Percentiles rank a stretch among this genome's conserved stretches.
phyloP scores from a whole-genome alignment of 2,329 filamentous ascomycete genomes.

The Penicillium capsulatum region DNA sequence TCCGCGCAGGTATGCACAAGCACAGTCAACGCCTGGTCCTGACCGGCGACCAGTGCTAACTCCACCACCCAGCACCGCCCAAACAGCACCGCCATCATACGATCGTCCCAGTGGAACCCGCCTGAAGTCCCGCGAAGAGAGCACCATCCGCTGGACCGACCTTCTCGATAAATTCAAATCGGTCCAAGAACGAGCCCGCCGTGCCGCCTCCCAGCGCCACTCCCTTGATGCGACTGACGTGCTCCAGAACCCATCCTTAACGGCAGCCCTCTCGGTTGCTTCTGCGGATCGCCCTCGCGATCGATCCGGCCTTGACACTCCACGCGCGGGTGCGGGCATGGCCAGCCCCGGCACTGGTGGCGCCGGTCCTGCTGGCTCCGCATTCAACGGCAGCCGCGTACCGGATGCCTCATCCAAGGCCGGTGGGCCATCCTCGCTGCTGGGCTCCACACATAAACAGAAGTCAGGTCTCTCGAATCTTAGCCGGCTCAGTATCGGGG shows the following conservation, averaged over 20 bases:
- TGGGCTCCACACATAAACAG: slow-evolving; percentile 51
- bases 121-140: slow-evolving; percentile 76
- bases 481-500: slow-evolving; percentile 66
- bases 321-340: slow-evolving; percentile 25
- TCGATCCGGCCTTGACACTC: slow-evolving; percentile 30
- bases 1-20: slow-evolving; percentile 63
- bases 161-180: slow-evolving; percentile 89
- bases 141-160: slow-evolving; percentile 83
- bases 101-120: slow-evolving; percentile 65
- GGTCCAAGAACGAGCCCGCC: slow-evolving; percentile 80
- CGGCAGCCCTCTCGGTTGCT: slow-evolving; percentile 31
- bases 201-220: slow-evolving; percentile 52
- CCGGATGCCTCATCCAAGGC: slow-evolving; percentile 16
- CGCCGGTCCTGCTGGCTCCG: slow-evolving; percentile 13
- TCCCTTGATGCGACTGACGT: slow-evolving; percentile 51
- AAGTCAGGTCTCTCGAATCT: slow-evolving; percentile 64
- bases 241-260: slow-evolving; percentile 34
- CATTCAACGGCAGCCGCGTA: slow-evolving; percentile 38
- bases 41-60: slow-evolving; percentile 5
- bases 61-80: slow-evolving; percentile 11
- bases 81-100: slow-evolving; percentile 48
- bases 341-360: slow-evolving; percentile 43
- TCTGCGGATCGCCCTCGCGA: slow-evolving; percentile 29
- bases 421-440: slow-evolving; percentile 20
- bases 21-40: slow-evolving; percentile 21